These are phyloP conservation scores for Cercophora scortea DNA, from an alignment of 495 filamentous ascomycete species.

Conservation along the genomic window DNA sequence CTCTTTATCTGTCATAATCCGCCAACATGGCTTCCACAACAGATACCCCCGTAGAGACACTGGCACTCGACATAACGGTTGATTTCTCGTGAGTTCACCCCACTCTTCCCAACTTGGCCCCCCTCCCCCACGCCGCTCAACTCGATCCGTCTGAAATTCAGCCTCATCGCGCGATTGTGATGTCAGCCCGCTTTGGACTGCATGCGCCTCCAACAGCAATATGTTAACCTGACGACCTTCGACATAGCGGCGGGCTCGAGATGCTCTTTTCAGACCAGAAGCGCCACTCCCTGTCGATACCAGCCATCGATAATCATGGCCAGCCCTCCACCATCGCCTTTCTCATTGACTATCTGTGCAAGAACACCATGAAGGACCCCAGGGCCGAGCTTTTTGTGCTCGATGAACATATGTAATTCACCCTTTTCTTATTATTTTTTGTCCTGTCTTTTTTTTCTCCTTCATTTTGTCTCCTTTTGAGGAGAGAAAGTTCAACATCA, in stretches of 20 bases:
- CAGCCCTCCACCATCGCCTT: slow-evolving; percentile 61
- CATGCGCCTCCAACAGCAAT: neutral
- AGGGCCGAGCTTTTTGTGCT: slow-evolving; percentile 85
- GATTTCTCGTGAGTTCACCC: slow-evolving; percentile 24
- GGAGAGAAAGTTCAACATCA: too few relatives aligned
- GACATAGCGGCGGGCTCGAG: slow-evolving; percentile 79
- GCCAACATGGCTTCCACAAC: slow-evolving; percentile 7
- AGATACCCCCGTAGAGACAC: neutral
- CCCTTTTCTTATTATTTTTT: neutral
- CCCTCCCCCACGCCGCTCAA: neutral
- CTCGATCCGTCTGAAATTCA: neutral
- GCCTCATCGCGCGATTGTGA: too few relatives aligned
- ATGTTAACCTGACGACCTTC: neutral
- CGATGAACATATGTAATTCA: slow-evolving; percentile 74
- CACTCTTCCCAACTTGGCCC: neutral
- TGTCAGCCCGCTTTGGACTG: too few relatives aligned
- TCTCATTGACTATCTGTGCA: slow-evolving; percentile 72
- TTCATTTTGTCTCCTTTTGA: neutral
- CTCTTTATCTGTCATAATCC: neutral
- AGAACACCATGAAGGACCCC: slow-evolving; percentile 76
- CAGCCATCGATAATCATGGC: slow-evolving; percentile 50
- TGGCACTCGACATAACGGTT: slow-evolving; percentile 25
- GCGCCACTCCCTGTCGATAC: slow-evolving; percentile 61
- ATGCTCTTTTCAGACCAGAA: slow-evolving; percentile 81
- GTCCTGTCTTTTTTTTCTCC: neutral